Conservation (phyloP, 805 yeast species). For the Ogataea thermomethanolica region DNA sequence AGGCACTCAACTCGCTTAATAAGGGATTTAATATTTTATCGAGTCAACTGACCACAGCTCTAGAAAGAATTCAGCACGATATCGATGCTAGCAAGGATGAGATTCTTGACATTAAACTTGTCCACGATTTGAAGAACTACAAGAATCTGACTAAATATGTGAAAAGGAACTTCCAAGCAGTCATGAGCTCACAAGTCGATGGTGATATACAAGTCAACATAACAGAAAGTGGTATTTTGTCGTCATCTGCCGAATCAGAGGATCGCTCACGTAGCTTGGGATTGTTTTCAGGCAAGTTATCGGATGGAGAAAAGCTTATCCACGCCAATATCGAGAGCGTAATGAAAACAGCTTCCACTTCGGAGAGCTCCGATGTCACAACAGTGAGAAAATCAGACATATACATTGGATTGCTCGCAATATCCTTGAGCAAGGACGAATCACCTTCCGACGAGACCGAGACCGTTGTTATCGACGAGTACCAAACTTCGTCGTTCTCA, state of each 20-base stretch:
- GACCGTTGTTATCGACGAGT: constrained; percentile 42
- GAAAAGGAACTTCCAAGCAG: constrained; percentile 53
- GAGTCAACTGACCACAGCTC: constrained; percentile 35
- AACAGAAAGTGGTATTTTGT: constrained; percentile 45
- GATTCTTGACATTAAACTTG: constrained; percentile 55
- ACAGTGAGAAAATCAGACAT: constrained; percentile 25
- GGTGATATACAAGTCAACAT: constrained; percentile 67
- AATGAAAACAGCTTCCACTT: constrained; percentile 29
- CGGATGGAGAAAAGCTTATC: constrained; percentile 86
- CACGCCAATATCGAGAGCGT: constrained; percentile 81
- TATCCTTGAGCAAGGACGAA: constrained; percentile 24
- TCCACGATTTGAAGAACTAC: constrained; percentile 64
- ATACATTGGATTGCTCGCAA: constrained; percentile 33
- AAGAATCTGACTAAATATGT: constrained; percentile 45
- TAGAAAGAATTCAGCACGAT: constrained; percentile 36
- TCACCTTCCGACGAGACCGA: constrained; percentile 24
- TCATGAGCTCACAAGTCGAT: constrained; percentile 67
- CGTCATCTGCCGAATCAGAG: constrained; percentile 26
- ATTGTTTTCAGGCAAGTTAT: constrained; percentile 68
- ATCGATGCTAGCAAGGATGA: constrained; percentile 40
- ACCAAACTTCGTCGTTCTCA: constrained; percentile 55
- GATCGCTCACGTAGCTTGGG: constrained; percentile 48
- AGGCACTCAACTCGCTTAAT: constrained; percentile 36
- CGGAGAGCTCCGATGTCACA: constrained; percentile 2
- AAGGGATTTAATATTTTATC: constrained; percentile 33